Evolutionary conservation across 345 rosid genomes (phyloP).

Genomic region (Ricinus communis): DNA sequence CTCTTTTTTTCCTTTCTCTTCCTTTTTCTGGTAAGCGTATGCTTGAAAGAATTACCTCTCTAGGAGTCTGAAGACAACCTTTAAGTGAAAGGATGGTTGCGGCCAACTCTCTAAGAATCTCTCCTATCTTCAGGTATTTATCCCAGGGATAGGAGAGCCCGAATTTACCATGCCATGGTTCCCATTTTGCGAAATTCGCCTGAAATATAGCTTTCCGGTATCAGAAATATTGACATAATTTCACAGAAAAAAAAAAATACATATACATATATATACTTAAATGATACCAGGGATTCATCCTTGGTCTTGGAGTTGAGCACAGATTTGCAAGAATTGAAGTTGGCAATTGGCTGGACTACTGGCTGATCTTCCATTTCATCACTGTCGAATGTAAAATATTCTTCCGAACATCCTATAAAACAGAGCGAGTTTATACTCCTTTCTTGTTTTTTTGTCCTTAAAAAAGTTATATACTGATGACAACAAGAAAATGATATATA

Average conservation of each 20-base stretch:
- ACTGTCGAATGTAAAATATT: slow-evolving; percentile 29
- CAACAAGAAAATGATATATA: neutral
- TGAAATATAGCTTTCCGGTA: slow-evolving; percentile 10
- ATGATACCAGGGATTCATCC: slow-evolving; percentile 58
- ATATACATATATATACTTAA: too few species aligned
- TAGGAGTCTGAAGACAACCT: slow-evolving; percentile 35
- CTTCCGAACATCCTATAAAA: slow-evolving; percentile 46
- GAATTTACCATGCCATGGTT: slow-evolving; percentile 87
- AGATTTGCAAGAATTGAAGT: slow-evolving; percentile 40
- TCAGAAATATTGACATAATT: neutral
- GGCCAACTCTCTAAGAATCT: slow-evolving; percentile 53
- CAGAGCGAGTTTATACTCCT: neutral
- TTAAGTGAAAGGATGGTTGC: slow-evolving; percentile 43
- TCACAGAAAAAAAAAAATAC: neutral
- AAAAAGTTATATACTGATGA: too few species aligned
- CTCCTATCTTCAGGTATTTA: slow-evolving; percentile 60
- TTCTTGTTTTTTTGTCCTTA: neutral
- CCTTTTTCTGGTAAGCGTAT: too few species aligned
- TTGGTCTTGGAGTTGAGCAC: slow-evolving; percentile 52
- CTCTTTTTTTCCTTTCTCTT: too few species aligned
- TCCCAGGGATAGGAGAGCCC: slow-evolving; percentile 78
- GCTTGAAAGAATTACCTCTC: slow-evolving; percentile 28
- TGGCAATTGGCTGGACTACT: slow-evolving; percentile 1
- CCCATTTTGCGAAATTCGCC: slow-evolving; percentile 94
- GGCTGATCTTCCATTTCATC: slow-evolving; percentile 32